Base-by-base conservation (phyloP, 177 flowering plant genomes). In the Vitis hybrid region DNA sequence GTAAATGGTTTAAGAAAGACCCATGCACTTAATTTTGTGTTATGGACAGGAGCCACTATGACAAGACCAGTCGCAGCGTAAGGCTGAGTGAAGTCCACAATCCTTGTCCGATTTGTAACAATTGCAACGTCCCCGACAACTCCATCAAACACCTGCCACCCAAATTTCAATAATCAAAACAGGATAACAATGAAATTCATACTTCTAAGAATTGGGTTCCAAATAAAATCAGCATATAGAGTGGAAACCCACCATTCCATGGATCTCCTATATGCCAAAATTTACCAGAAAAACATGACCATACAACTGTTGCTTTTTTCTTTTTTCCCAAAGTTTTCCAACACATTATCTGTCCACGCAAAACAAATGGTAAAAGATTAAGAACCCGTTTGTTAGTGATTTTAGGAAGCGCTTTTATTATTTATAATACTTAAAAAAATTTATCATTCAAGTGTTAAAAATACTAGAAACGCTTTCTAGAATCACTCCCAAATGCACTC, bases 81-180 rank as follows among this genome's bases (percentile, higher is more conserved):
- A 56, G 97, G 97, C 85, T 92, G 97, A 58, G 94, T 83, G 62
- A 90, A 92, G 75, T 92, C 97, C 38, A 82, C 95, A 68, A 81
- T 71, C 70, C 47, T 85, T 61, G 94, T 92, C 72, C 97, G 73
- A 80, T 87, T 84, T 64, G 90, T 85, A 31, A 82, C 84, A 73
- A 92, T 85, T 18, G 95, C 78, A 74, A 90, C 85, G 80, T 92
- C 97, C 51, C 97, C 97, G 74, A 89, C 84, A 55, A 86, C 97
- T 54, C 82, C 94, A 85, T 90, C 97, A 82, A 82, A 81, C 58
- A 66, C 87, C 97, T 91, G 69, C 59, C 20, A 69, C 19, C 61
- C 67, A 61, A 66, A 44, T 38, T 1, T 51, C 19, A 70, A 22
- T 38, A 44, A 57, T 66, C 18, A 47, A 66, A 60, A 8, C 44